phyloP scores from a whole-genome alignment of 148 eudicot species.

The Amaranthus cruentus region DNA sequence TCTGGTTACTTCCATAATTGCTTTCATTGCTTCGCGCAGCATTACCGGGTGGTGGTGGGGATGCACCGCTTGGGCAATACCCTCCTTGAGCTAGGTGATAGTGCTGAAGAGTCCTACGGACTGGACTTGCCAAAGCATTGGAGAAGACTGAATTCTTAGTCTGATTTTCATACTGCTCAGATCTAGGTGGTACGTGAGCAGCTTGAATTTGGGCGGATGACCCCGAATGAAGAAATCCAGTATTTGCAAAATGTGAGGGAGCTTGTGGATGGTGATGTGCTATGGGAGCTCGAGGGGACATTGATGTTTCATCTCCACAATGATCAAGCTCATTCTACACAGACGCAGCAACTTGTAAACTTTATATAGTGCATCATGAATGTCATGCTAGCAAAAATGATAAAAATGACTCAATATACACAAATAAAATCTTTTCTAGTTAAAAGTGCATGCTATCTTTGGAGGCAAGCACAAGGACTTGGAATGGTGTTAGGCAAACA shows the following conservation, averaged over 20 bases:
- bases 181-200: slow-evolving; percentile 34
- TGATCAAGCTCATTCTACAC: slow-evolving; percentile 37
- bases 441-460: too few relatives aligned
- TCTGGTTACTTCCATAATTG: slow-evolving; percentile 31
- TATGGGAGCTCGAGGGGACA: slow-evolving; percentile 39
- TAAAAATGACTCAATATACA: too few relatives aligned
- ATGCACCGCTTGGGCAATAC: slow-evolving; percentile 27
- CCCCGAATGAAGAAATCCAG: slow-evolving; percentile 25
- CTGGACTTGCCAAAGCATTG: slow-evolving; percentile 80
- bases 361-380: neutral
- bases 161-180: slow-evolving; percentile 53
- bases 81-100: slow-evolving; percentile 63
- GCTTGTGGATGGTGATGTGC: slow-evolving; percentile 25
- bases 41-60: slow-evolving; percentile 26
- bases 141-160: slow-evolving; percentile 72
- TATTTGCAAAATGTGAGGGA: slow-evolving; percentile 19
- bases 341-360: slow-evolving; percentile 4
- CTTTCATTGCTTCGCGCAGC: slow-evolving; percentile 35
- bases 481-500: too few relatives aligned
- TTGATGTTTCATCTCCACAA: slow-evolving; percentile 33
- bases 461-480: too few relatives aligned
- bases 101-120: slow-evolving; percentile 72
- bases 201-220: slow-evolving; percentile 22
- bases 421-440: too few relatives aligned
- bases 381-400: neutral